Evolutionary conservation across 306 rosid genomes (phyloP).

Genomic region (Citrullus colocynthis): DNA sequence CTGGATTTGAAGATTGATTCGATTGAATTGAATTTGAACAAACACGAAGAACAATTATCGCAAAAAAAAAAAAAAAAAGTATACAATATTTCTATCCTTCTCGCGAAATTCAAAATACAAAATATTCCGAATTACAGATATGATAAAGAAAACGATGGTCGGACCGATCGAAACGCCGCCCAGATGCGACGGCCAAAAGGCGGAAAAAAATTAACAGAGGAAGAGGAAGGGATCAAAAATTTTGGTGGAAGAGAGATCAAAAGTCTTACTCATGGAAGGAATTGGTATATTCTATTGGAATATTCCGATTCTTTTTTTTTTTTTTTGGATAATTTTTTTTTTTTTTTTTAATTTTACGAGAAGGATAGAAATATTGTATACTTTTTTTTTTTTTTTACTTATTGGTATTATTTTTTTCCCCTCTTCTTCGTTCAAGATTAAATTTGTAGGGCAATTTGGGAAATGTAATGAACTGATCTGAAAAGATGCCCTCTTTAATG

Average conservation of each 20-base stretch:
- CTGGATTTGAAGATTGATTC: constrained; percentile 59
- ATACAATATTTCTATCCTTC: too few relatives aligned
- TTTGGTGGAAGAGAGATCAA: neutral
- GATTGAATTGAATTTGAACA: constrained; percentile 18
- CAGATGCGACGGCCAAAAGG: neutral
- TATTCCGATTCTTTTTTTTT: too few relatives aligned
- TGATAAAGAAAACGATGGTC: neutral
- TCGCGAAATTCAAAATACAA: neutral
- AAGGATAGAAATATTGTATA: neutral
- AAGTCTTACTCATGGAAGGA: neutral
- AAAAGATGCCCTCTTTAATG: neutral
- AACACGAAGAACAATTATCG: neutral
- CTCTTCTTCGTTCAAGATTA: neutral
- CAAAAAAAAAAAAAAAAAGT: too few relatives aligned
- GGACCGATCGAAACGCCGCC: neutral
- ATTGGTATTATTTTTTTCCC: neutral
- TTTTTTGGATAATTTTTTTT: too few relatives aligned
- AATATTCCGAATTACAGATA: constrained; percentile 4
- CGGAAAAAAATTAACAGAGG: neutral
- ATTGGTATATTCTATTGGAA: neutral
- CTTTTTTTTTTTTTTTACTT: neutral
- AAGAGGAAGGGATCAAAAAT: neutral
- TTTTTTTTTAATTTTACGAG: neutral
- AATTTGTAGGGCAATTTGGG: neutral
- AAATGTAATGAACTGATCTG: neutral